Conservation (phyloP, 2,329 filamentous ascomycete species). For the Cladosporium austrohemisphaericum region DNA sequence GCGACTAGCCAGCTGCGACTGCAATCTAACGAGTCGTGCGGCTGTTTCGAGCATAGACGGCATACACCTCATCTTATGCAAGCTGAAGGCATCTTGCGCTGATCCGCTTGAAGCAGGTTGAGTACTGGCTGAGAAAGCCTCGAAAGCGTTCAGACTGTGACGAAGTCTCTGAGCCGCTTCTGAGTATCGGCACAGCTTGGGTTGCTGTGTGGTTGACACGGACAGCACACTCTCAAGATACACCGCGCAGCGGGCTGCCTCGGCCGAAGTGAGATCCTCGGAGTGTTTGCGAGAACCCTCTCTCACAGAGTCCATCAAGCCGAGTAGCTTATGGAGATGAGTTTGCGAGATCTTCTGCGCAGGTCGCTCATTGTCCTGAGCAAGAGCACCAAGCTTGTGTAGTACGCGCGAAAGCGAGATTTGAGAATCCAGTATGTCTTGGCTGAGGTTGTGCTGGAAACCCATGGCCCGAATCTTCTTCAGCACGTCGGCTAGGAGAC, state of each 20-base stretch:
- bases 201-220: slow-evolving; percentile 20
- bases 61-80: slow-evolving; percentile 1
- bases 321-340: slow-evolving; percentile 75
- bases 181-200: slow-evolving; percentile 10
- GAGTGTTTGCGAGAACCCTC: slow-evolving; percentile 69
- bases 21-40: slow-evolving; percentile 14
- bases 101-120: neutral
- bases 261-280: slow-evolving; percentile 76
- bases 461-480: slow-evolving; percentile 85
- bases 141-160: neutral
- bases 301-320: slow-evolving; percentile 66
- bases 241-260: slow-evolving; percentile 73
- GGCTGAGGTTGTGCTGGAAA: slow-evolving; percentile 75
- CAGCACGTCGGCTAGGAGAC: slow-evolving; percentile 83
- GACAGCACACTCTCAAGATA: slow-evolving; percentile 83
- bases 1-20: slow-evolving; percentile 19
- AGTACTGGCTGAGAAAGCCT: slow-evolving; percentile 14
- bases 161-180: neutral
- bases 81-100: slow-evolving; percentile 4
- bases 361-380: slow-evolving; percentile 16
- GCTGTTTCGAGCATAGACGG: slow-evolving; percentile 3
- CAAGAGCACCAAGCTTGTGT: slow-evolving; percentile 19
- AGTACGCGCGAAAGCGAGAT: slow-evolving; percentile 6
- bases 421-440: slow-evolving; percentile 69
- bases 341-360: slow-evolving; percentile 54